phyloP scores from a whole-genome alignment of 2,329 filamentous ascomycete species.

The Fusarium continuum region DNA sequence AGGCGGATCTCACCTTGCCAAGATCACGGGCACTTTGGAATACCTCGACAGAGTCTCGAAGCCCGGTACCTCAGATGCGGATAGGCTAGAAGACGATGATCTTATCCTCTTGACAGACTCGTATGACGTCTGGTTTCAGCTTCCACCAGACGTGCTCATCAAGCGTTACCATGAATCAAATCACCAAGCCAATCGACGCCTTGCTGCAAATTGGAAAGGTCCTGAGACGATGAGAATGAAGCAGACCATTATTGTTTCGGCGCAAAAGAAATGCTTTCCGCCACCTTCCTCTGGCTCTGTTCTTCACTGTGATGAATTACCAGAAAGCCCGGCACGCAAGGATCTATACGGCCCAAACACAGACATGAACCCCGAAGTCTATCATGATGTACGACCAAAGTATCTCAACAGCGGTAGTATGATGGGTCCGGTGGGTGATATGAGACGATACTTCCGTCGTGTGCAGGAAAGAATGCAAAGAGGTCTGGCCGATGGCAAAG shows the following conservation, averaged over 20 bases:
- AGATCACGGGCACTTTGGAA: slow-evolving; percentile 41
- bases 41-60: slow-evolving; percentile 35
- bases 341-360: slow-evolving; percentile 36
- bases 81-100: slow-evolving; percentile 36
- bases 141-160: slow-evolving; percentile 41
- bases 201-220: slow-evolving; percentile 3
- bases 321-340: slow-evolving; percentile 18
- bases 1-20: slow-evolving; percentile 38
- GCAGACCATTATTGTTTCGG: slow-evolving; percentile 34
- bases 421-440: slow-evolving; percentile 40
- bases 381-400: slow-evolving; percentile 31
- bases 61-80: background rate
- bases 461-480: slow-evolving; percentile 34
- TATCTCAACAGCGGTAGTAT: slow-evolving; percentile 44
- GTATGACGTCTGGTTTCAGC: slow-evolving; percentile 45
- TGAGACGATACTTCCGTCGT: slow-evolving; percentile 36
- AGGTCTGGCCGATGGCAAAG: background rate
- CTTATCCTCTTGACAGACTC: slow-evolving; percentile 41
- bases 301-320: slow-evolving; percentile 33
- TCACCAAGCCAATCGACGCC: slow-evolving; percentile 18
- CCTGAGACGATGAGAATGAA: slow-evolving; percentile 3
- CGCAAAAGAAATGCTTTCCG: slow-evolving; percentile 39
- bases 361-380: background rate
- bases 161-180: slow-evolving; percentile 40
- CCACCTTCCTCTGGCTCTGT: background rate